Percentiles rank a stretch among this genome's conserved stretches.
Evolutionary conservation across 305 asterid species (phyloP).

Genomic region (Fraxinus greggii): DNA sequence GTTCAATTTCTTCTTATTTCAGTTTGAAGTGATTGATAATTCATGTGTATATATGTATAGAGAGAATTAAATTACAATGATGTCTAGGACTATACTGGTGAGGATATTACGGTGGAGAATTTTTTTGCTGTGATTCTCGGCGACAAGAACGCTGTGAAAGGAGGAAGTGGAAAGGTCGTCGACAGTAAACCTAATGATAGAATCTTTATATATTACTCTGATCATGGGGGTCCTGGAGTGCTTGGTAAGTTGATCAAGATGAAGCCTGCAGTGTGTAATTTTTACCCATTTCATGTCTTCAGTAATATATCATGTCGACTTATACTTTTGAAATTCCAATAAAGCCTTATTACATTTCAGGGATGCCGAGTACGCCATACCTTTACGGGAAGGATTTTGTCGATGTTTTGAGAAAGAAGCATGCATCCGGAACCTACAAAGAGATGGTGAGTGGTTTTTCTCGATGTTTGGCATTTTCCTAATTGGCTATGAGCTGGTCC

Average conservation of each 20-base stretch:
- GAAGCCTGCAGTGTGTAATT: background rate
- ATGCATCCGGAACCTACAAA: slow-evolving; percentile 60
- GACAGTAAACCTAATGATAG: slow-evolving; percentile 63
- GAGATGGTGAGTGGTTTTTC: slow-evolving; percentile 59
- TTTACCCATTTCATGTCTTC: background rate
- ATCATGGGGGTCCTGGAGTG: slow-evolving; percentile 95
- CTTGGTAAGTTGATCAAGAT: slow-evolving; percentile 51
- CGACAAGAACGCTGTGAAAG: slow-evolving; percentile 54
- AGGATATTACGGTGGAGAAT: slow-evolving; percentile 58
- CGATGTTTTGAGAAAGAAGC: slow-evolving; percentile 71
- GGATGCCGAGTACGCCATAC: slow-evolving; percentile 73
- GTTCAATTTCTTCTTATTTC: background rate
- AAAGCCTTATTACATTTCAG: slow-evolving; percentile 29
- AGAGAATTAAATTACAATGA: background rate
- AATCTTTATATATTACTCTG: slow-evolving; percentile 76
- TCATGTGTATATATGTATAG: background rate
- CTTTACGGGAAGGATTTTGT: slow-evolving; percentile 72
- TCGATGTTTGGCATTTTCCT: background rate
- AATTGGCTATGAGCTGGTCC: background rate
- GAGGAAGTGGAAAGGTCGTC: slow-evolving; percentile 81
- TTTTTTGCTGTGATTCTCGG: slow-evolving; percentile 78
- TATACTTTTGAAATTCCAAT: background rate
- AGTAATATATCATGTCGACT: background rate
- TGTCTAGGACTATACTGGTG: slow-evolving; percentile 76
- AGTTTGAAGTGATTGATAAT: background rate